phyloP scores from a whole-genome alignment of 129 eudicot species.

The Smallanthus sonchifolius region DNA sequence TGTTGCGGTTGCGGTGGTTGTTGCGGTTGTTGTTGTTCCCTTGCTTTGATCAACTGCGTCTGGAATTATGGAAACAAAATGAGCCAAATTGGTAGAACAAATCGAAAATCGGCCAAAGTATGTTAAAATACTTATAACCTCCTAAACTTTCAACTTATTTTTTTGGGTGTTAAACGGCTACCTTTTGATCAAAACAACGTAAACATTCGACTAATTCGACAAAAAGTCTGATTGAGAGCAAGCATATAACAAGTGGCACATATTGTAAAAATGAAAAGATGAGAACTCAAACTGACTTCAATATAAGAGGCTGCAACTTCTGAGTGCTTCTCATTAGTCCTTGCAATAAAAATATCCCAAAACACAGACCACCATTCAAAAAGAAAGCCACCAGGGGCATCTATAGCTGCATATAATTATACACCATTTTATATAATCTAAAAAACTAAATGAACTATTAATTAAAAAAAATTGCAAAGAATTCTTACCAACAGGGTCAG shows the following conservation, averaged over 20 bases:
- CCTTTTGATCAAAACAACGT: no score
- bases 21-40: slow-evolving; percentile 90
- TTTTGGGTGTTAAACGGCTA: no score
- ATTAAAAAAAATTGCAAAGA: neutral
- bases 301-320: slow-evolving; percentile 99
- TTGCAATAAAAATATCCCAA: slow-evolving; percentile 96
- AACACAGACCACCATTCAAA: slow-evolving; percentile 99
- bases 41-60: slow-evolving; percentile 84
- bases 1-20: slow-evolving; percentile 45
- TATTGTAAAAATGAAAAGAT: no score
- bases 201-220: no score
- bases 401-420: slow-evolving; percentile 59
- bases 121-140: no score
- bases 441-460: no score
- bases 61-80: slow-evolving; percentile 16
- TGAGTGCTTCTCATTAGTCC: slow-evolving; percentile 95
- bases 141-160: no score
- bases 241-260: no score
- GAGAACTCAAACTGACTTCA: slow-evolving; percentile 46
- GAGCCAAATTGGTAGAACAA: no score
- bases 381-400: slow-evolving; percentile 99
- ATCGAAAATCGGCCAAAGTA: no score
- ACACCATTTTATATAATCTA: neutral
- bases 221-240: no score
- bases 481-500: slow-evolving; percentile 96